Evolutionary conservation across 305 asterid genomes (phyloP), one percentile per base, ranked within the genome.

Genomic region (Fraxinus latifolia): DNA sequence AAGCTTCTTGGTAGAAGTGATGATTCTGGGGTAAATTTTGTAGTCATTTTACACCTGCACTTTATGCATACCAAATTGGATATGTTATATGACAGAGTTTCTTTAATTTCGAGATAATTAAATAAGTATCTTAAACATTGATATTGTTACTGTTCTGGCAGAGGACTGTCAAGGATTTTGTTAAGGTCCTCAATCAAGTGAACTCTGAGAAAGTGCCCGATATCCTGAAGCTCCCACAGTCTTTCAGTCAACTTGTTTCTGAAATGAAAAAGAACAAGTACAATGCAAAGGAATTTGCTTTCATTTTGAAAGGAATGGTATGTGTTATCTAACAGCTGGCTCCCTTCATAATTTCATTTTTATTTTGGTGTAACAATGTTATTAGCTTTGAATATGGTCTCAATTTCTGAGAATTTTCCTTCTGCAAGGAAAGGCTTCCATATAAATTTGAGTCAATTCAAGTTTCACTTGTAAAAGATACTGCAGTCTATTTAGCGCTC

Each of bases 301-400:
- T 93, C 82, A 89, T 94, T 86, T 89, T 96, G 86, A 96, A 94
- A 86, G 99, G 98, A 87, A 96, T 96, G 99, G 99, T 96, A 89
- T 75, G 90, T 76, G 47, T 73, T 77, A 39, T 62, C 77, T 76
- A 9, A 34, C 32, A 23, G 25, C 33, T 62, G 33, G 14, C 0
- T 71, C 42, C 17, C 32, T 37, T 53, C 60, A 82, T 74, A 21
- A 11, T 62, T 62, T 62, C 72, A 21, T 62, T 62, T 62, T 21
- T 62, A 62, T 62, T 62, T 62, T 3, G 33, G 31, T 6, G 27
- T 17, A 58, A 19, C 11, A 58, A 19, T 58, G 68, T 17, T 17
- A 17, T 74, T 84, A 68, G 37, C 67, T 62, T 62, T 78, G 55
- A 55, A 17, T 79, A 78, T 79, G 77, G 80, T 75, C 71, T 79